phyloP scores from a whole-genome alignment of 257 asterid species.

The Rehmannia glutinosa region DNA sequence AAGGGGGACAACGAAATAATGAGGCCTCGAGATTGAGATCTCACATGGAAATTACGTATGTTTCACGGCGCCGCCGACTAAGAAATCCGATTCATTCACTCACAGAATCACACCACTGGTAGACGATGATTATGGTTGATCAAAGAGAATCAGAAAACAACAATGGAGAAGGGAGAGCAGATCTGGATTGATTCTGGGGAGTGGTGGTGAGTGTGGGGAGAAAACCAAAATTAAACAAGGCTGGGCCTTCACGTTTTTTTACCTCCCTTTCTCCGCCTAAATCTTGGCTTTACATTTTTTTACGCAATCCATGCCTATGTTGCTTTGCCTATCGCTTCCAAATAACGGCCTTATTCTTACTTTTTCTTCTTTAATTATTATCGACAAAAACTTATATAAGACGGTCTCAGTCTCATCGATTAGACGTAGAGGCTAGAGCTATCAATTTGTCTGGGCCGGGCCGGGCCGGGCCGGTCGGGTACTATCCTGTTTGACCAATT shows the following conservation, averaged over 20 bases:
- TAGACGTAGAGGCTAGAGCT: too few species aligned
- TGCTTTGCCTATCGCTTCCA: constrained; percentile 10
- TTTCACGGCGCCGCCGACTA: background rate
- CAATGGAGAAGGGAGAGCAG: too few species aligned
- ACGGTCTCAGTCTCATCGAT: too few species aligned
- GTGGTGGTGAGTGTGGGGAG: background rate
- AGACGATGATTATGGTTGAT: constrained; percentile 25
- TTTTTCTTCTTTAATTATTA: too few species aligned
- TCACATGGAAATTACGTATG: constrained; percentile 5
- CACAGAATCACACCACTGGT: background rate
- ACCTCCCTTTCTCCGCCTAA: constrained; percentile 21
- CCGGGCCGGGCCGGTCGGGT: too few species aligned
- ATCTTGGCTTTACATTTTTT: constrained; percentile 2
- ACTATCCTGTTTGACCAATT: too few species aligned
- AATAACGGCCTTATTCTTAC: too few species aligned
- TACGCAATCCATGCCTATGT: background rate
- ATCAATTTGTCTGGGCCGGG: too few species aligned
- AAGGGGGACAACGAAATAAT: constrained; percentile 16
- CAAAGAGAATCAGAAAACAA: constrained; percentile 9
- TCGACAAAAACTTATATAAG: too few species aligned
- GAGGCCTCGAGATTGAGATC: constrained; percentile 11
- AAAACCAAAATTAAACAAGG: background rate
- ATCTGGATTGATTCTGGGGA: background rate
- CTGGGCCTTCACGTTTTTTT: constrained; percentile 12
- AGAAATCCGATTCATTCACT: background rate